Conservation (phyloP, 768 basidiomycete genomes). For the Pleurotus djamor region DNA sequence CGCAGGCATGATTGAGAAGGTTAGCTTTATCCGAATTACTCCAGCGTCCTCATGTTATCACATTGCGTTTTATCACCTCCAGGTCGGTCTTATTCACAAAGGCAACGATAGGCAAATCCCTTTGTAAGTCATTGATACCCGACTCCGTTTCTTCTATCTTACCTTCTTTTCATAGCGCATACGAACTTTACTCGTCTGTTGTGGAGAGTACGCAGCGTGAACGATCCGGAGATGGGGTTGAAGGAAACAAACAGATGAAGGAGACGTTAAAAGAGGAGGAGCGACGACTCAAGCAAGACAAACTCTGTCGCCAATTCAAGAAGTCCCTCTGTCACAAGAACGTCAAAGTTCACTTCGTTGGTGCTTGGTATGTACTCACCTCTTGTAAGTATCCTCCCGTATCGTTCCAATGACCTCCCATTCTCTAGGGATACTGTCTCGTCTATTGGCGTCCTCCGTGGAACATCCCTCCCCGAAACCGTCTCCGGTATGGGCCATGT, state of each 20-base stretch:
- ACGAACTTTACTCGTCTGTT: slow-evolving; percentile 24
- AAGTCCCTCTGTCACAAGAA: slow-evolving; percentile 15
- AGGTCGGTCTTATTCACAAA: slow-evolving; percentile 41
- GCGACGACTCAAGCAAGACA: neutral
- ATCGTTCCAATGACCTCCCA: neutral
- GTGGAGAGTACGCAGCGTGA: neutral
- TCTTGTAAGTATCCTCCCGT: neutral
- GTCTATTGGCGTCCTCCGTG: slow-evolving; percentile 33
- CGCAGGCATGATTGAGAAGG: slow-evolving; percentile 43
- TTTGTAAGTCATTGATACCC: slow-evolving; percentile 20
- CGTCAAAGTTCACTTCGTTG: slow-evolving; percentile 40
- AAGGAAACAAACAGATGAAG: neutral
- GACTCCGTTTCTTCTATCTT: neutral
- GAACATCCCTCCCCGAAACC: slow-evolving; percentile 25
- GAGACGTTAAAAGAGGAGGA: no score
- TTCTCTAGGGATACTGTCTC: slow-evolving; percentile 43
- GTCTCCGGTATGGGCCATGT: slow-evolving; percentile 24
- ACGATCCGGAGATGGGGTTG: neutral
- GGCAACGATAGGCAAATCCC: slow-evolving; percentile 39
- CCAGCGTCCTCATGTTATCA: no score
- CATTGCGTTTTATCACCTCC: no score
- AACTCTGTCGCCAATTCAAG: slow-evolving; percentile 16
- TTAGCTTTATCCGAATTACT: no score
- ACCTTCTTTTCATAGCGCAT: slow-evolving; percentile 23
- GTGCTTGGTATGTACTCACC: slow-evolving; percentile 31